phyloP scores from a whole-genome alignment of 352 stramenopile genomes.

The Phytophthora capsici region DNA sequence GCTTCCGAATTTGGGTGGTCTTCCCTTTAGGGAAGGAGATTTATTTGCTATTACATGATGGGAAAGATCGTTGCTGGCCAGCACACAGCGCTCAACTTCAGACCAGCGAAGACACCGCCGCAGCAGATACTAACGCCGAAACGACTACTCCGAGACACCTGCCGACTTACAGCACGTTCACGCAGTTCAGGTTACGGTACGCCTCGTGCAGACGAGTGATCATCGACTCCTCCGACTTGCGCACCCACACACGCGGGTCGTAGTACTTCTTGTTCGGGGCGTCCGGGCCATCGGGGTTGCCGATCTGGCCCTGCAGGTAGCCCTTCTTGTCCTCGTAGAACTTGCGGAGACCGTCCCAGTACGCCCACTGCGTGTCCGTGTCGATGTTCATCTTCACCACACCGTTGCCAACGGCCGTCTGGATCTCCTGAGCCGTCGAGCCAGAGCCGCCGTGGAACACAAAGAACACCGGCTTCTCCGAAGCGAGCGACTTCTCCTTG shows the following conservation, averaged over 20 bases:
- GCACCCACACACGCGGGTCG: conserved; percentile 97
- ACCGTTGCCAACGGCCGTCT: conserved; percentile 95
- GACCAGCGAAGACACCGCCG: conserved; percentile 5
- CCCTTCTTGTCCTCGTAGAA: conserved; percentile 98
- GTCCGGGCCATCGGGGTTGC: conserved; percentile 96
- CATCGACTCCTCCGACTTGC: conserved; percentile 97
- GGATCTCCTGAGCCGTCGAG: conserved; percentile 96
- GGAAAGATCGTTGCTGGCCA: conserved; percentile 5
- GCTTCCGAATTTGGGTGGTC: background rate
- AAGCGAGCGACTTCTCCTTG: conserved; percentile 67
- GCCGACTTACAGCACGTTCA: conserved; percentile 47
- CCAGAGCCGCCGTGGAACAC: conserved; percentile 99
- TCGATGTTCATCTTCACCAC: conserved; percentile 99
- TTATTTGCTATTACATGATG: conserved; percentile 48
- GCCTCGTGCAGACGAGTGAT: conserved; percentile 90
- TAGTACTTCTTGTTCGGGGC: conserved; percentile 99
- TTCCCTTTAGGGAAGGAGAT: conserved; percentile 42
- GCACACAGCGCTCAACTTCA: background rate
- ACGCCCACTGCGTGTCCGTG: conserved; percentile 99
- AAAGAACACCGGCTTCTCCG: conserved; percentile 97
- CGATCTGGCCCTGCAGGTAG: conserved; percentile 98
- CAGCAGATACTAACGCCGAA: conserved; percentile 21
- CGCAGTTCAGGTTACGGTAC: conserved; percentile 92
- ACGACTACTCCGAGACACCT: conserved; percentile 8
- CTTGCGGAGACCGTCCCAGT: conserved; percentile 98